Evolutionary conservation across 2,329 filamentous ascomycete species (phyloP), one percentile per base, ranked within the genome.

Genomic region (Didymella glomerata): DNA sequence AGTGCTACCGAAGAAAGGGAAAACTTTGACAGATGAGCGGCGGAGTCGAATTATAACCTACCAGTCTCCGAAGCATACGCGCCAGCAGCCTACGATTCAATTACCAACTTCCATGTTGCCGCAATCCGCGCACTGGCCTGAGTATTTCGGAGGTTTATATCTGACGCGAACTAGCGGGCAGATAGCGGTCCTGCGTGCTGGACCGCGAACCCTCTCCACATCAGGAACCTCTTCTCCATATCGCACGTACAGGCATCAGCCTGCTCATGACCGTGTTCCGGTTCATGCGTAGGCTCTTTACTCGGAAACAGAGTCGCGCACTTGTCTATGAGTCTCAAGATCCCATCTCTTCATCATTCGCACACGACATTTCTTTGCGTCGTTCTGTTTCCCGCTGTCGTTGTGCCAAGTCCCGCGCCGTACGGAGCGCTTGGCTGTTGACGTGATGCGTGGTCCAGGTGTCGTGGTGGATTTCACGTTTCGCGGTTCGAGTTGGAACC

Each of bases 71-170:
- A 27, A 41, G 18, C 44, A 47, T 34, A 46, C 47, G 28, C 36
- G 36, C 28, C 38, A 55, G 24, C 51, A 45, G 38, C 48, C 44
- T 56, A 27, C 48, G 34, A 42, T 46, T 49, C 28, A 28, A 57
- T 57, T 36, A 46, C 24, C 34, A 48, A 45, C 28, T 25, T 48
- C 30, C 41, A 51, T 51, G 30, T 47, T 41, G 28, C 34, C 42
- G 34, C 48, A 56, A 54, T 60, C 44, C 49, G 52, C 56, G 45
- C 48, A 62, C 45, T 49, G 49, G 44, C 55, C 60, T 57, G 38
- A 44, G 30, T 30, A 57, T 60, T 44, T 57, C 47, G 59, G 59
- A 45, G 50, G 36, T 46, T 32, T 59, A 40, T 48, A 46, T 54
- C 52, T 62, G 60, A 54, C 44, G 55, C 48, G 45, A 47, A 57